phyloP scores from a whole-genome alignment of 495 filamentous ascomycete genomes.

The Xylaria cubensis region DNA sequence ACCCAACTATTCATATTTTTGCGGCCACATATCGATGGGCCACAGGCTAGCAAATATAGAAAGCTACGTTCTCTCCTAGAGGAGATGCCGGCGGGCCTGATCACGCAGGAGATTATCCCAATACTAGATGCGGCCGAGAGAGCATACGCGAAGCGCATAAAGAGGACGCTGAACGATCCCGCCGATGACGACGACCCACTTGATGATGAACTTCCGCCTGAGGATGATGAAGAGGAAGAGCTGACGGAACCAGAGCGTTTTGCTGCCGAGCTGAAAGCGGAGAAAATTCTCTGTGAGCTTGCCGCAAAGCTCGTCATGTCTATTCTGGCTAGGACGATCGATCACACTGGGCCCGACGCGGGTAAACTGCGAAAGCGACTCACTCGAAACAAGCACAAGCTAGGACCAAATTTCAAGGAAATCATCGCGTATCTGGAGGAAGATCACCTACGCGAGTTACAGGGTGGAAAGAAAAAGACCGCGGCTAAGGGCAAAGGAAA shows the following conservation, averaged over 20 bases:
- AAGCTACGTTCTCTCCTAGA: constrained; percentile 68
- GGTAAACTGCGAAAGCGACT: constrained; percentile 70
- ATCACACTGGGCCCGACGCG: constrained; percentile 62
- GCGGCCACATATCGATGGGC: constrained; percentile 49
- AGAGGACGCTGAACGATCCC: constrained; percentile 68
- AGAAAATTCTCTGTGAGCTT: constrained; percentile 83
- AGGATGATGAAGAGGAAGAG: constrained; percentile 66
- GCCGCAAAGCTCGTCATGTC: constrained; percentile 82
- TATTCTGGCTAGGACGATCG: constrained; percentile 74
- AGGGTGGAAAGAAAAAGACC: constrained; percentile 51
- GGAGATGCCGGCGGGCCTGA: constrained; percentile 63
- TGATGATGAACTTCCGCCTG: constrained; percentile 61
- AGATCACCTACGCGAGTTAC: constrained; percentile 48
- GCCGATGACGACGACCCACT: constrained; percentile 71
- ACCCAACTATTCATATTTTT: constrained; percentile 80
- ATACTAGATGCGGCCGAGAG: constrained; percentile 79
- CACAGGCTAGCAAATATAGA: constrained; percentile 48
- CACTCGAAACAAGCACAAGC: constrained; percentile 65
- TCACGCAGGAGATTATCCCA: constrained; percentile 66
- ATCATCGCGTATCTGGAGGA: constrained; percentile 77
- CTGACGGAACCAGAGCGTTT: constrained; percentile 60
- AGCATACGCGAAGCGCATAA: constrained; percentile 71
- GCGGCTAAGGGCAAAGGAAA: constrained; percentile 57
- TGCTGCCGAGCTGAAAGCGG: constrained; percentile 69
- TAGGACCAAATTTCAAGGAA: constrained; percentile 79